Base-by-base conservation (phyloP, 2,329 filamentous ascomycete genomes). In the Penicillium decumbens region DNA sequence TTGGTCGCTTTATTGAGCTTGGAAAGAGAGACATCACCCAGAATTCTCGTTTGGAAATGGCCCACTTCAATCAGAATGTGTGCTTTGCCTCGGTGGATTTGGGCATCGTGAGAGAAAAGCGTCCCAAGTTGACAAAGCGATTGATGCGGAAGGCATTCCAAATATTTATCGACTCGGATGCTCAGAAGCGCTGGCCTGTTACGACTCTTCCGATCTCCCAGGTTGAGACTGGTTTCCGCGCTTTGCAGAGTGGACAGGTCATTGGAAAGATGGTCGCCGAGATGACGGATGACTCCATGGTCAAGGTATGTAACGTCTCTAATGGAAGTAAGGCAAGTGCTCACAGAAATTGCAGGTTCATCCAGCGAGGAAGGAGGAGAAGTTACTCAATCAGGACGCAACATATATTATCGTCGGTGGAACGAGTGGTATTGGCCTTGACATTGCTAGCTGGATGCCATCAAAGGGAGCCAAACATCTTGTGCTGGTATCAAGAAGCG, bases 391-490 rank as follows among this genome's bases (percentile, higher is more conserved):
- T 5, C 15, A 54, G 6, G 53, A 61, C 10, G 72, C 66, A 0
- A 78, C 80, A 0, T 84, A 84, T 50, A 53, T 84, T 4, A 65
- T 84, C 2, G 72, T 75, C 2, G 81, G 82, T n/a, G 80, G 80
- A 0, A 71, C 82, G 0, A 79, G 80, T 8, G 81, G 80, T 1
- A 70, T 84, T 1, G 81, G 81, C 1, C 72, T 74, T 10, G 75
- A 74, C 53, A 75, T 83, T 28, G 75, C 79, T 1, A 68, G 73
- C 44, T 72, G 79, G 45, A 68, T 84, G 39, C 68, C 71, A 28
- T 57, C 63, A 8, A 73, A 75, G 5, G 81, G 81, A 3, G 81
- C 75, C 1, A 72, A 67, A n/a, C 65, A 79, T 47, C 51, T 84
- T 9, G 74, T 76, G 1, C 77, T 82, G 37, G 54, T 83, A 1